These are phyloP conservation scores for Batrachochytrium dendrobatidis DNA, from an alignment of 371 early-diverging fungal genomes.

Conservation along the genomic window DNA sequence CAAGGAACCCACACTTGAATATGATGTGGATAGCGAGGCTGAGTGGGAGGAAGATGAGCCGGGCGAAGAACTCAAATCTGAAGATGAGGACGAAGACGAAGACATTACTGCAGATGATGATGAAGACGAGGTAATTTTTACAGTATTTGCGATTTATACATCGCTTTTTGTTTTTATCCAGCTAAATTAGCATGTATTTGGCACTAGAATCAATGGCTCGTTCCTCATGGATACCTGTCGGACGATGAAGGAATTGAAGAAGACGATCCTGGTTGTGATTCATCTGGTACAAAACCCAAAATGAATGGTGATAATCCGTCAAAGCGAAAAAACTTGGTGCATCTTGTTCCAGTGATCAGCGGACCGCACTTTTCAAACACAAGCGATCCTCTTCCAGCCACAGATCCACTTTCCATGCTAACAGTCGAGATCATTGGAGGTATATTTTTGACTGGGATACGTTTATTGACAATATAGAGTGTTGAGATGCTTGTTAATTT, in stretches of 20 bases:
- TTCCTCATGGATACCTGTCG: conserved; percentile 72
- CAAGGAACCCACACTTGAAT: conserved; percentile 61
- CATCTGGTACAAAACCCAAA: neutral
- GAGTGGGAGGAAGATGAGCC: conserved; percentile 88
- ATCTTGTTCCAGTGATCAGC: neutral
- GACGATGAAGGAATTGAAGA: conserved; percentile 66
- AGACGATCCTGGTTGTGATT: neutral
- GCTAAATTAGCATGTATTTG: neutral
- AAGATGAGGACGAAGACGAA: conserved; percentile 36
- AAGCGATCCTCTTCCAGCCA: neutral
- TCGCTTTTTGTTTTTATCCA: neutral
- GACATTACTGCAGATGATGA: conserved; percentile 58
- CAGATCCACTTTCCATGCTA: conserved; percentile 2
- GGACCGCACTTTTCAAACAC: neutral
- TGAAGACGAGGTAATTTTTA: conserved; percentile 39
- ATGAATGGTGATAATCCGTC: neutral
- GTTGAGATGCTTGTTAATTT: neutral
- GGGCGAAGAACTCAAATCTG: conserved; percentile 68
- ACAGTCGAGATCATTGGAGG: neutral
- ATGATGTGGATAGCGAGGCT: conserved; percentile 78
- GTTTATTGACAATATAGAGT: neutral
- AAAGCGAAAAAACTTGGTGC: neutral
- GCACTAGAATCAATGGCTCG: conserved; percentile 31
- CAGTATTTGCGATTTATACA: neutral
- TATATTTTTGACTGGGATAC: neutral